Conservation (phyloP, 768 basidiomycete species). For the Hortiboletus campestris region DNA sequence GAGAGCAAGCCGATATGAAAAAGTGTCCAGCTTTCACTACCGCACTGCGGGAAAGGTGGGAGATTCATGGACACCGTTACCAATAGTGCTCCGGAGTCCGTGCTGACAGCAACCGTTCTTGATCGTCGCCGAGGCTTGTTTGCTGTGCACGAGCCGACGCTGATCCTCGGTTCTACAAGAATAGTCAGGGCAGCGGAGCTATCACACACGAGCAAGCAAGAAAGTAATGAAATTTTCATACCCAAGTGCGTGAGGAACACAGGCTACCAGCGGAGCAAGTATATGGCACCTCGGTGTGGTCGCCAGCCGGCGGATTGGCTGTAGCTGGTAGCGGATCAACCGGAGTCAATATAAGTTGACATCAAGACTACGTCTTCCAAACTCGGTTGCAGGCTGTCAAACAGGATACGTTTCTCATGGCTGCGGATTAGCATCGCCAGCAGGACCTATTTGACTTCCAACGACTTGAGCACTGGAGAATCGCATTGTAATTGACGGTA, state of each 20-base stretch:
- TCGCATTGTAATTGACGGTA: constrained; percentile 16
- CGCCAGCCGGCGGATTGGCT: constrained; percentile 21
- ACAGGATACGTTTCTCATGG: constrained; percentile 11
- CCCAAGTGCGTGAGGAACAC: constrained; percentile 14
- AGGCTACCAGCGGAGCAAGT: constrained; percentile 11
- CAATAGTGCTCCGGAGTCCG: constrained; percentile 23
- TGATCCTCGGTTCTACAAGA: constrained; percentile 23
- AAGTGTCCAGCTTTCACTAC: constrained; percentile 23
- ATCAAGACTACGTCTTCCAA: constrained; percentile 7
- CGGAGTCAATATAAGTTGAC: constrained; percentile 14
- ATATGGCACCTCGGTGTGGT: constrained; percentile 2
- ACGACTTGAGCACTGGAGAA: constrained; percentile 14
- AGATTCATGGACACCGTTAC: constrained; percentile 29
- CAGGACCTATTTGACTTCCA: constrained; percentile 4
- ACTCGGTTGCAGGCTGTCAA: constrained; percentile 2
- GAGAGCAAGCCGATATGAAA: constrained; percentile 26
- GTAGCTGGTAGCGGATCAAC: constrained; percentile 30
- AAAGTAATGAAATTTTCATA: constrained; percentile 22
- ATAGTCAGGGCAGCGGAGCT: constrained; percentile 11
- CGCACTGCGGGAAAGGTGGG: constrained; percentile 22
- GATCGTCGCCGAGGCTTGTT: constrained; percentile 31
- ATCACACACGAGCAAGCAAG: constrained; percentile 11
- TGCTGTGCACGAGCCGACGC: constrained; percentile 35
- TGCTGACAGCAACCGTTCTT: constrained; percentile 28
- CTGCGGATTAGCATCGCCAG: constrained; percentile 19